These are phyloP conservation scores for Exophiala sp. DNA, from an alignment of 2,329 filamentous ascomycete genomes.

Conservation along the genomic window DNA sequence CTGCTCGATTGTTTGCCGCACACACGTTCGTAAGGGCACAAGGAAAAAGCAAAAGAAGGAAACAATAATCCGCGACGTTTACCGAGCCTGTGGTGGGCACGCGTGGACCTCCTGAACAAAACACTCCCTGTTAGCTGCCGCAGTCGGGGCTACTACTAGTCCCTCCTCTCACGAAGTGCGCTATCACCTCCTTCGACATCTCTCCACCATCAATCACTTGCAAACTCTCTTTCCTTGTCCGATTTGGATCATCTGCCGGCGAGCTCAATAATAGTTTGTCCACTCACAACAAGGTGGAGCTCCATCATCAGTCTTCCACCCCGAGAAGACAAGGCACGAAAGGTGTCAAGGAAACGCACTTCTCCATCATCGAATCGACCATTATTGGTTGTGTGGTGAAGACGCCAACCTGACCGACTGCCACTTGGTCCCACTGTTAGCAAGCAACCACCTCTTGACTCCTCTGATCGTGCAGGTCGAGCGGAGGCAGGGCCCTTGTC, in stretches of 20 bases:
- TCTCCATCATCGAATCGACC: slow-evolving; percentile 7
- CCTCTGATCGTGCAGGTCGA: slow-evolving; percentile 19
- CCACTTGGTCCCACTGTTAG: slow-evolving; percentile 15
- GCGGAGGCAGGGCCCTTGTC: slow-evolving; percentile 15
- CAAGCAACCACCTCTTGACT: slow-evolving; percentile 11
- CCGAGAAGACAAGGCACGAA: slow-evolving; percentile 6
- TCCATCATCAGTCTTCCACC: background rate
- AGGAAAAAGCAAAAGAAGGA: slow-evolving; percentile 1
- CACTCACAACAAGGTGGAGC: slow-evolving; percentile 10
- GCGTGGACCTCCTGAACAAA: slow-evolving; percentile 9
- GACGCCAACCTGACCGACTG: slow-evolving; percentile 3
- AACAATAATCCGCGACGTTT: slow-evolving; percentile 6
- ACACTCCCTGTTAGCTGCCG: slow-evolving; percentile 22
- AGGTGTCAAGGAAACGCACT: slow-evolving; percentile 9
- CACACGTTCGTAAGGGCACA: no score
- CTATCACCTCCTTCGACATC: slow-evolving; percentile 15
- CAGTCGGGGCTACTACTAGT: slow-evolving; percentile 18
- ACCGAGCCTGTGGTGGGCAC: slow-evolving; percentile 9
- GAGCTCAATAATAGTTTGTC: slow-evolving; percentile 14
- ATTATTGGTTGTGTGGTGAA: slow-evolving; percentile 15
- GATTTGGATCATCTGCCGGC: slow-evolving; percentile 19
- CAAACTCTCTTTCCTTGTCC: slow-evolving; percentile 14
- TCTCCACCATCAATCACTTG: slow-evolving; percentile 17
- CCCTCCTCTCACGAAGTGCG: slow-evolving; percentile 9
- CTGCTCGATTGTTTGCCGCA: background rate